Evolutionary conservation across 306 rosid species (phyloP).

Genomic region (Cicer arietinum): DNA sequence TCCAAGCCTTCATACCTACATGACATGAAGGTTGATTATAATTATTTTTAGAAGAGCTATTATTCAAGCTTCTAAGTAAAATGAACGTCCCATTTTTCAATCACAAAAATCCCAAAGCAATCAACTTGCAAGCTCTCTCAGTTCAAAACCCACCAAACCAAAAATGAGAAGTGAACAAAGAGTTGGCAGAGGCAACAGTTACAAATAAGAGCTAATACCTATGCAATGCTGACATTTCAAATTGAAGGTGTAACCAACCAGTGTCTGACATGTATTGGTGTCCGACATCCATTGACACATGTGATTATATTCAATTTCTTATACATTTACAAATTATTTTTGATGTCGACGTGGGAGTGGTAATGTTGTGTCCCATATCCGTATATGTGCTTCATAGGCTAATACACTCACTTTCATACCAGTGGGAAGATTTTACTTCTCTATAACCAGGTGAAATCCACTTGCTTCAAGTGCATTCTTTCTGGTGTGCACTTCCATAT

Average conservation of each 20-base stretch:
- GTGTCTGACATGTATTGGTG: too few relatives aligned
- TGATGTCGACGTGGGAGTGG: too few relatives aligned
- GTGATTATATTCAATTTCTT: too few relatives aligned
- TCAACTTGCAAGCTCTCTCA: conserved; percentile 26
- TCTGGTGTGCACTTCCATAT: background rate
- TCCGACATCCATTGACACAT: background rate
- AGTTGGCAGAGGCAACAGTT: conserved; percentile 1
- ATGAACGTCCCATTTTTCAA: background rate
- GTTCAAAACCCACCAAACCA: conserved; percentile 1
- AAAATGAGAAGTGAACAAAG: background rate
- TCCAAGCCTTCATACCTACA: conserved; percentile 89
- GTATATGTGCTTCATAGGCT: background rate
- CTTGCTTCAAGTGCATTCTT: conserved; percentile 8
- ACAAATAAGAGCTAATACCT: background rate
- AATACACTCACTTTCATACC: conserved; percentile 17
- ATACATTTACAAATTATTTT: too few relatives aligned
- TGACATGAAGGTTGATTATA: conserved; percentile 24
- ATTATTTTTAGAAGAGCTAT: conserved; percentile 1
- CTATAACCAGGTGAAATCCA: background rate
- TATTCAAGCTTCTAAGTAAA: background rate
- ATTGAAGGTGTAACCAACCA: too few relatives aligned
- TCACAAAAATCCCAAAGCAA: conserved; percentile 31
- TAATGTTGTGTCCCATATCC: too few relatives aligned
- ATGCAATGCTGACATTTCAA: too few relatives aligned
- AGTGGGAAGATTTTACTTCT: conserved; percentile 5